These are phyloP conservation scores for Trypethelium eluteriae DNA, from an alignment of 495 filamentous ascomycete species.

Conservation along the genomic window DNA sequence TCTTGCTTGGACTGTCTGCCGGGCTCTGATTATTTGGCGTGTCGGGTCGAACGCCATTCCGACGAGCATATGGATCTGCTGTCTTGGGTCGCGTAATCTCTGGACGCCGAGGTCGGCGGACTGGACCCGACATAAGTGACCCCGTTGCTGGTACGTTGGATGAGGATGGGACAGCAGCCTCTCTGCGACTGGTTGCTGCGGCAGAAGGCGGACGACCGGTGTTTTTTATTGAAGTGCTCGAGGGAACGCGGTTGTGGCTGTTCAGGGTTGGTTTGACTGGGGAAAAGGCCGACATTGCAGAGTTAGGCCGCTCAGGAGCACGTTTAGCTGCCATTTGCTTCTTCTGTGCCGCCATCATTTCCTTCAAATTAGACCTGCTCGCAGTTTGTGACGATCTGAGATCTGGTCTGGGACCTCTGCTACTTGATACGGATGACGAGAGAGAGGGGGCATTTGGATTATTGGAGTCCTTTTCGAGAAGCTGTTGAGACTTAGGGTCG, in stretches of 20 bases:
- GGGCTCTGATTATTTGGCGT: conserved; percentile 37
- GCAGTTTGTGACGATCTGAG: conserved; percentile 5
- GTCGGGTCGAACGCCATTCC: conserved; percentile 34
- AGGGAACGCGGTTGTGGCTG: conserved; percentile 17
- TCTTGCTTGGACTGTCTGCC: conserved; percentile 20
- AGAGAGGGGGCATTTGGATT: conserved; percentile 59
- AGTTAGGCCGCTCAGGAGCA: conserved; percentile 61
- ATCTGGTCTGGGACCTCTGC: conserved; percentile 30
- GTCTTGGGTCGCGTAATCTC: conserved; percentile 50
- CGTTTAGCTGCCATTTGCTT: conserved; percentile 53
- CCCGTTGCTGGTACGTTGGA: conserved; percentile 18
- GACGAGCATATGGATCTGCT: conserved; percentile 49
- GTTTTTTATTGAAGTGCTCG: conserved; percentile 25
- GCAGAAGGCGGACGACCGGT: conserved; percentile 25
- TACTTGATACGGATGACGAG: conserved; percentile 30
- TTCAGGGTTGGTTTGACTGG: conserved; percentile 43
- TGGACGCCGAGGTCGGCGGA: conserved; percentile 48
- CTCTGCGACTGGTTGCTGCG: conserved; percentile 15
- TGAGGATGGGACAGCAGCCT: conserved; percentile 6
- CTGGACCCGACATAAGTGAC: conserved; percentile 52
- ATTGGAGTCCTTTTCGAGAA: conserved; percentile 68
- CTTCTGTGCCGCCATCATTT: conserved; percentile 78
- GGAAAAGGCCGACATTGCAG: conserved; percentile 61
- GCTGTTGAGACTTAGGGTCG: conserved; percentile 62
- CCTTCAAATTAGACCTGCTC: conserved; percentile 55